These are phyloP conservation scores for Aspergillus baeticus DNA, from an alignment of 495 filamentous ascomycete genomes.

Conservation along the genomic window DNA sequence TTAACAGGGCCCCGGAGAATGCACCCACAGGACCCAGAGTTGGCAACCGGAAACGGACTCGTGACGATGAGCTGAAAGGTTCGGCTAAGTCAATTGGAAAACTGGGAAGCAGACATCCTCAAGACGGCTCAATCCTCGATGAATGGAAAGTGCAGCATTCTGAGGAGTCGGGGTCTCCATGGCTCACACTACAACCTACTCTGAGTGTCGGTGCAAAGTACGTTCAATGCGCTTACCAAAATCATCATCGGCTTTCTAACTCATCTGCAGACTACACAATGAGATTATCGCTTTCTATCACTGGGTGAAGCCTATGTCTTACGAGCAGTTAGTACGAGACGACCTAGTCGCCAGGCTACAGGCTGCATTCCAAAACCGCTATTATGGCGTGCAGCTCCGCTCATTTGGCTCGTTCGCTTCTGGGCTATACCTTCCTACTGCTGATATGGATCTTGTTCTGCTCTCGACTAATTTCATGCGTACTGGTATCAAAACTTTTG, in stretches of 20 bases:
- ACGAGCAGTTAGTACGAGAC: slow-evolving; percentile 70
- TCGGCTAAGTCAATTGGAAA: slow-evolving; percentile 43
- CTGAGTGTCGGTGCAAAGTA: slow-evolving; percentile 36
- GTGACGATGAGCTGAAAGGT: slow-evolving; percentile 64
- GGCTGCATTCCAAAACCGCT: slow-evolving; percentile 47
- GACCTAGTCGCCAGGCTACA: slow-evolving; percentile 68
- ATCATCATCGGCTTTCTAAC: background rate
- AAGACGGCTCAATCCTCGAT: slow-evolving; percentile 48
- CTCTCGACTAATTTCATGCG: slow-evolving; percentile 62
- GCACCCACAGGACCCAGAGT: slow-evolving; percentile 38
- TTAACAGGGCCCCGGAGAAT: slow-evolving; percentile 29
- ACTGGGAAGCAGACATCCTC: slow-evolving; percentile 38
- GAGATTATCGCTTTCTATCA: slow-evolving; percentile 86
- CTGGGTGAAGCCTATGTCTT: slow-evolving; percentile 72
- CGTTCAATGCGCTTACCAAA: slow-evolving; percentile 6
- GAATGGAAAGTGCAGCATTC: slow-evolving; percentile 54
- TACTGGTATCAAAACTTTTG: slow-evolving; percentile 39
- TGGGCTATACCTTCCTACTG: slow-evolving; percentile 84
- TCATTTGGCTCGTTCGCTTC: slow-evolving; percentile 91
- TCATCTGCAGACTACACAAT: slow-evolving; percentile 64
- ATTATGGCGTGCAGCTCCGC: slow-evolving; percentile 56
- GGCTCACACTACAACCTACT: slow-evolving; percentile 42
- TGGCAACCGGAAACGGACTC: slow-evolving; percentile 65
- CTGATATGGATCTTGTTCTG: slow-evolving; percentile 91
- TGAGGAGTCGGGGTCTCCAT: slow-evolving; percentile 57